A percentile compares a stretch with the other conserved stretches of the same genome.
Evolutionary conservation across 768 basidiomycete species (phyloP).

Genomic region (Exsudoporus frostii): DNA sequence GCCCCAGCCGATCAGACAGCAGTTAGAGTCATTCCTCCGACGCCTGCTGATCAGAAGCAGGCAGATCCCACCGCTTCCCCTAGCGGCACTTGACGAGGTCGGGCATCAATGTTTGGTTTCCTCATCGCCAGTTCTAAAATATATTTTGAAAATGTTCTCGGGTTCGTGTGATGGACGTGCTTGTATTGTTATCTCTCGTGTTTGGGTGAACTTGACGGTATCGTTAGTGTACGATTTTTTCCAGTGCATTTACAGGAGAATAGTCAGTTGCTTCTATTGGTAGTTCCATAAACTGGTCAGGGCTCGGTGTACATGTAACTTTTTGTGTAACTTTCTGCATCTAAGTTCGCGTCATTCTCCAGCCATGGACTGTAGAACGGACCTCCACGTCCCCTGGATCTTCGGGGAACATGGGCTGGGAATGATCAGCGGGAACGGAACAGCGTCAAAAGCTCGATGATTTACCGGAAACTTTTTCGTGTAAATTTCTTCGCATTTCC

Average conservation of each 20-base stretch:
- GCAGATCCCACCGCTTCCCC: neutral
- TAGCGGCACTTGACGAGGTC: neutral
- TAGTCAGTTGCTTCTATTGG: neutral
- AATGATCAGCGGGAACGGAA: neutral
- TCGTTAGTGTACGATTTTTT: neutral
- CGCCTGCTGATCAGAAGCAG: slow-evolving; percentile 3
- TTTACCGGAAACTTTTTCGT: slow-evolving; percentile 61
- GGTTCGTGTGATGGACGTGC: neutral
- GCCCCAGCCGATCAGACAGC: slow-evolving; percentile 8
- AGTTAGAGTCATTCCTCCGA: neutral
- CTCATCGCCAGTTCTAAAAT: neutral
- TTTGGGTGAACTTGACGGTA: neutral
- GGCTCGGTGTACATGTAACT: no score
- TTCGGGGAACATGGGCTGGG: slow-evolving; percentile 85
- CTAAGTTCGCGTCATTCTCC: slow-evolving; percentile 46
- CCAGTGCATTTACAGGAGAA: no score
- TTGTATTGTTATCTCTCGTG: neutral
- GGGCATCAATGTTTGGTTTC: no score
- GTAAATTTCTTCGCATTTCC: slow-evolving; percentile 70
- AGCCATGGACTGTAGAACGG: slow-evolving; percentile 83
- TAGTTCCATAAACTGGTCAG: no score
- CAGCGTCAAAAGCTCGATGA: neutral
- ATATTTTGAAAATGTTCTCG: neutral
- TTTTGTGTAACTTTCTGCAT: neutral
- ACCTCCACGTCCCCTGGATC: slow-evolving; percentile 78